Evolutionary conservation across 805 yeast genomes (phyloP), one percentile per base, ranked within the genome.

Genomic region (Brettanomyces nanus): DNA sequence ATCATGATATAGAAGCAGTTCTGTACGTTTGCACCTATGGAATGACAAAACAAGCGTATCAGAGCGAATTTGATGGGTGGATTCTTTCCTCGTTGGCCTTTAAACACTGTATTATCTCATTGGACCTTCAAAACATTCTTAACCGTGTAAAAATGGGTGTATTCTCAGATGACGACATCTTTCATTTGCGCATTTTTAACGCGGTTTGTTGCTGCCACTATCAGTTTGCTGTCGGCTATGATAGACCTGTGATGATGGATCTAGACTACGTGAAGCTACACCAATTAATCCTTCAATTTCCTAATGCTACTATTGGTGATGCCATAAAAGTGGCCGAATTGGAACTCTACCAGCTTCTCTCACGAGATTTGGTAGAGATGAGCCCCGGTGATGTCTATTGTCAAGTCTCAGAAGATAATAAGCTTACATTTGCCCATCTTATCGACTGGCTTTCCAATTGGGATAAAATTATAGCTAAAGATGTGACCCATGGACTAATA

Each of bases 1-100:
- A 73, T 45, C 77, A 73, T 52, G 82, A 76, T 46, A 66, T 75
- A 26, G 83, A 76, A 48, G 80, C 79, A 0, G 65, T 76, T 6
- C 47, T 75, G 20, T 76, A 76, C 47, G 63, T 76, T 36, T 65
- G 75, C 17, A 54, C 71, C 51, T 76, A 72, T 49, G 71, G 72
- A 44, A 66, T 73, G 33, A 32, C 42, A 3, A 28, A 22, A 3
- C 14, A 20, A n/a, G 9, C 30, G 6, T 10, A 7, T 10, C 15
- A 28, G 7, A 10, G 9, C 9, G 13, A 20, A 14, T 10, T 3
- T 6, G 76, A 76, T 51, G 62, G 69, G 14, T 67, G 79, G 71
- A 55, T 71, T 7, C 45, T 74, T n/a, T 68, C 76, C 3, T 69
- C 71, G 26, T 64, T 68, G 42, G 80, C 75, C 0, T 49, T 75